Evolutionary conservation across 768 basidiomycete genomes (phyloP).

Genomic region (Trametopsis cervina): DNA sequence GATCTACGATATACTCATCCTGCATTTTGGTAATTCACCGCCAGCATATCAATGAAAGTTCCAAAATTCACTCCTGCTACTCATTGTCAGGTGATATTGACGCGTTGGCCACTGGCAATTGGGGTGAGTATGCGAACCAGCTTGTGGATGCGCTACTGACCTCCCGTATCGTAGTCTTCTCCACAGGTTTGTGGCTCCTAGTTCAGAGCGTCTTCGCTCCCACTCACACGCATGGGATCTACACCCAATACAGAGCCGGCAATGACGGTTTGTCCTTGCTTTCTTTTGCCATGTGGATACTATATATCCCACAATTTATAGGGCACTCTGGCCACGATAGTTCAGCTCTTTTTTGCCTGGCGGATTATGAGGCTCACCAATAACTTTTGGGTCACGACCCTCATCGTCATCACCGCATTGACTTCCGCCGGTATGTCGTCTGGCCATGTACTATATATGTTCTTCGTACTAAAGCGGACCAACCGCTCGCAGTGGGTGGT

Average conservation of each 20-base stretch:
- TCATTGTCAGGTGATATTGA: constrained; percentile 1
- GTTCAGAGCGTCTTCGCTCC: too few relatives aligned
- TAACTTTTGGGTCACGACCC: constrained; percentile 9
- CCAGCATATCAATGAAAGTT: background rate
- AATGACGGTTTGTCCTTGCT: constrained; percentile 5
- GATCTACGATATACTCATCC: constrained; percentile 15
- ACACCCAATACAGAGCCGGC: constrained; percentile 5
- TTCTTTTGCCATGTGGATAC: background rate
- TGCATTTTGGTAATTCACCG: constrained; percentile 11
- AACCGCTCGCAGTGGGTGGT: constrained; percentile 7
- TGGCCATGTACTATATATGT: background rate
- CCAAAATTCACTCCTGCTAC: background rate
- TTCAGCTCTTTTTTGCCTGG: constrained; percentile 16
- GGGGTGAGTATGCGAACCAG: constrained; percentile 4
- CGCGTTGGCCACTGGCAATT: constrained; percentile 6
- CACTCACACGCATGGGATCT: too few relatives aligned
- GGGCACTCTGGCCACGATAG: constrained; percentile 12
- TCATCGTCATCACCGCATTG: constrained; percentile 8
- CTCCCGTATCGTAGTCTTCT: constrained; percentile 12
- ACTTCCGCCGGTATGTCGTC: constrained; percentile 6
- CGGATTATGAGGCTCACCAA: constrained; percentile 12
- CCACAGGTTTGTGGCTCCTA: constrained; percentile 10
- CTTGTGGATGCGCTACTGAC: too few relatives aligned
- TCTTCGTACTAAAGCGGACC: background rate
- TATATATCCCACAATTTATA: background rate